These are phyloP conservation scores for Parachaetomium inaequale DNA, from an alignment of 495 filamentous ascomycete species.

Conservation along the genomic window DNA sequence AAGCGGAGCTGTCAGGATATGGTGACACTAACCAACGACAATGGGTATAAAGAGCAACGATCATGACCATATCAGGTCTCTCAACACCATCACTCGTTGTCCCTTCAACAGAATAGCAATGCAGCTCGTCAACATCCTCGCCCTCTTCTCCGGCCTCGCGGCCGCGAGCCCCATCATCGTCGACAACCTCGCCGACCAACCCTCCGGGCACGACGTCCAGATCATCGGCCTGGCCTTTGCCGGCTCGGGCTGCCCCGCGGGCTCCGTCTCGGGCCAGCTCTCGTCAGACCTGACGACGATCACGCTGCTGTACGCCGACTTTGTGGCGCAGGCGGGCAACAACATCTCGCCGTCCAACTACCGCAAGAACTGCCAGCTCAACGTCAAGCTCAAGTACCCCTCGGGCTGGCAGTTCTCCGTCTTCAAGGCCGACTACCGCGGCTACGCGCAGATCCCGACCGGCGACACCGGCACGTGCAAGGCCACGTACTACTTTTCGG, in stretches of 20 bases:
- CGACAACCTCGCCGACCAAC: neutral
- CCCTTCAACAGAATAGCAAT: neutral
- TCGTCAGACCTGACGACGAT: slow-evolving; percentile 45
- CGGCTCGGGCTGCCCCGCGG: slow-evolving; percentile 49
- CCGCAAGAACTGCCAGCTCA: slow-evolving; percentile 53
- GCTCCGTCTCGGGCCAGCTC: slow-evolving; percentile 39
- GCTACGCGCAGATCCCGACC: slow-evolving; percentile 42
- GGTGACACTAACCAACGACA: too few species aligned
- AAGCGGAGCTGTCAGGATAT: neutral
- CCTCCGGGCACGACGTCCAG: neutral
- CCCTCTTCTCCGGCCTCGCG: neutral
- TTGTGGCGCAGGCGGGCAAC: slow-evolving; percentile 45
- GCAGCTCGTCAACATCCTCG: neutral
- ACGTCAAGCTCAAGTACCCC: slow-evolving; percentile 49
- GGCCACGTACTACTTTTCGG: slow-evolving; percentile 53
- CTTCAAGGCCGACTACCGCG: slow-evolving; percentile 50
- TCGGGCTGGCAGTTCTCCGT: slow-evolving; percentile 51
- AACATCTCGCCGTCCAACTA: slow-evolving; percentile 36
- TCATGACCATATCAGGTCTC: neutral
- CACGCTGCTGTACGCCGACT: slow-evolving; percentile 46
- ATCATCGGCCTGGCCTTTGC: slow-evolving; percentile 41
- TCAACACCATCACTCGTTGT: neutral
- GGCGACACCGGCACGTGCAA: slow-evolving; percentile 46
- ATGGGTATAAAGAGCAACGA: neutral
- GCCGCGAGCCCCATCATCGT: neutral